Evolutionary conservation across 805 yeast genomes (phyloP).

Genomic region (Barnettozyma vustinii): DNA sequence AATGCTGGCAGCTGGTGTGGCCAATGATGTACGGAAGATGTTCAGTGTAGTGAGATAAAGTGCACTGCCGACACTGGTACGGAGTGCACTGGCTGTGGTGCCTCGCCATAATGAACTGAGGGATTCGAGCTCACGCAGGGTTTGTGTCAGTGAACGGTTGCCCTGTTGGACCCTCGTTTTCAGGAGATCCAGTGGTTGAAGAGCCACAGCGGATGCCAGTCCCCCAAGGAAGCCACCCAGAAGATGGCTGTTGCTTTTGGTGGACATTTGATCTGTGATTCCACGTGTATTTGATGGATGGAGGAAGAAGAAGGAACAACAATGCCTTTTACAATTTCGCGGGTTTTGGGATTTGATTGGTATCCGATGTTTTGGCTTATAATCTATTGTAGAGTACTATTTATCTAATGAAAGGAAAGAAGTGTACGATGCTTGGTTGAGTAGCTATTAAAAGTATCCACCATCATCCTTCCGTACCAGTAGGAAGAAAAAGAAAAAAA

Average conservation of each 20-base stretch:
- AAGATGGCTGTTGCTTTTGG: conserved; percentile 38
- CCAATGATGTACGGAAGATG: conserved; percentile 46
- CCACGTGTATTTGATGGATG: neutral
- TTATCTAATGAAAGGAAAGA: too few relatives aligned
- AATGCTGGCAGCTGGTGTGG: conserved; percentile 22
- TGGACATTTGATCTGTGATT: neutral
- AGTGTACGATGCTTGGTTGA: too few relatives aligned
- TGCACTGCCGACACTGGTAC: conserved; percentile 90
- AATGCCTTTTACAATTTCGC: neutral
- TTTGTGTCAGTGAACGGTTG: conserved; percentile 27
- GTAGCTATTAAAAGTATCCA: too few relatives aligned
- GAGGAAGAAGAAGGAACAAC: neutral
- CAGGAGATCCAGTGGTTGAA: conserved; percentile 86
- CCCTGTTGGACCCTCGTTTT: conserved; percentile 82
- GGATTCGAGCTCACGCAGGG: conserved; percentile 35
- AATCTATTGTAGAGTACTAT: too few relatives aligned
- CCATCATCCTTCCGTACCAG: too few relatives aligned
- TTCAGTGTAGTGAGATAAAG: conserved; percentile 75
- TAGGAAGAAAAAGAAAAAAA: neutral
- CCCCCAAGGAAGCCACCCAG: conserved; percentile 85
- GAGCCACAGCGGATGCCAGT: conserved; percentile 64
- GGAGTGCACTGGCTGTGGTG: conserved; percentile 80
- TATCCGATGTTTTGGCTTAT: too few relatives aligned
- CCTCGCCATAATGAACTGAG: conserved; percentile 78
- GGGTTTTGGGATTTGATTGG: neutral